Percentiles rank a stretch among this genome's conserved stretches.
Evolutionary conservation across 257 asterid genomes (phyloP).

Genomic region (Lycium ferocissimum): DNA sequence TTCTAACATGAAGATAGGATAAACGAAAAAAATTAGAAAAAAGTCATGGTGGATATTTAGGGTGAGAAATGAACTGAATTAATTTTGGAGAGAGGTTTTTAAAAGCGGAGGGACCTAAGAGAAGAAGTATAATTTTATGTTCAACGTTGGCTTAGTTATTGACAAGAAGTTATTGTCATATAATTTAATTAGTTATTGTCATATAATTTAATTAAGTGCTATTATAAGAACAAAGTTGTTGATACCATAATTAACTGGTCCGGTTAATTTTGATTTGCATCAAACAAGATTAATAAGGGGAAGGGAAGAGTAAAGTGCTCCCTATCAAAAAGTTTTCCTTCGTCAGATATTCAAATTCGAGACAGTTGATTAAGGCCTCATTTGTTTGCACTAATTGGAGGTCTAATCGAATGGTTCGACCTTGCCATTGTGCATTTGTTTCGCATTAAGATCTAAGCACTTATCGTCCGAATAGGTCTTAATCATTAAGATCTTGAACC

Average conservation of each 20-base stretch:
- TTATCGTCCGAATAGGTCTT: too few relatives aligned
- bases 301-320: too few relatives aligned
- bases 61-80: background rate
- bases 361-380: too few relatives aligned
- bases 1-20: background rate
- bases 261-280: background rate
- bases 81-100: background rate
- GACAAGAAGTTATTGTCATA: background rate
- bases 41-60: background rate
- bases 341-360: too few relatives aligned
- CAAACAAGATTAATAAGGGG: too few relatives aligned
- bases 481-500: too few relatives aligned
- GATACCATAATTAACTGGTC: background rate
- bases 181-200: background rate
- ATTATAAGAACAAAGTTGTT: background rate
- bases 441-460: too few relatives aligned
- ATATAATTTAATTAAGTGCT: background rate
- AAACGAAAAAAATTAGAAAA: background rate
- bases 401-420: too few relatives aligned
- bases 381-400: too few relatives aligned
- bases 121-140: background rate
- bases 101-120: background rate
- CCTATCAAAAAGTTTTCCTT: too few relatives aligned
- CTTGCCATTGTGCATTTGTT: too few relatives aligned
- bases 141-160: background rate